phyloP scores from a whole-genome alignment of 805 yeast species.

The Ogataea allantospora region DNA sequence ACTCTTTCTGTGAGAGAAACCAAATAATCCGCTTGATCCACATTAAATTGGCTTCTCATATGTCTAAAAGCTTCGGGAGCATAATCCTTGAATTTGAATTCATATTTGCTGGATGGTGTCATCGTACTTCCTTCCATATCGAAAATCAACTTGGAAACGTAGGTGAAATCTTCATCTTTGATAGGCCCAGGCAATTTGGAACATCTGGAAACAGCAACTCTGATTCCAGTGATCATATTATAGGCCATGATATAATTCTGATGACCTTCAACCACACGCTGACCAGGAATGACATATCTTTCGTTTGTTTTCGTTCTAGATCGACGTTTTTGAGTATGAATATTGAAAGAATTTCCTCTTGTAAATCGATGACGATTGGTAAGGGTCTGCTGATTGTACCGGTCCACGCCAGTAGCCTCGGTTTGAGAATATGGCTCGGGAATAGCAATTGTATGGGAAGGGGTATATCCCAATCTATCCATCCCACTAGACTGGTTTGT shows the following conservation, averaged over 20 bases:
- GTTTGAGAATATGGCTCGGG: conserved; percentile 28
- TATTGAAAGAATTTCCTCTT: conserved; percentile 24
- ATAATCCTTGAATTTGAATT: conserved; percentile 95
- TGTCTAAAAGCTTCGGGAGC: conserved; percentile 93
- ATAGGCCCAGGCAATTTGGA: conserved; percentile 80
- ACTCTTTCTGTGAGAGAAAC: conserved; percentile 91
- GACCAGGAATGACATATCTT: conserved; percentile 32
- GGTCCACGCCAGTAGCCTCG: conserved; percentile 21
- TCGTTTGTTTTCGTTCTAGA: conserved; percentile 28
- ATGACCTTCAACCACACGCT: conserved; percentile 68
- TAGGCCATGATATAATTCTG: conserved; percentile 92
- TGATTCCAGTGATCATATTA: conserved; percentile 94
- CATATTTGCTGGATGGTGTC: conserved; percentile 92
- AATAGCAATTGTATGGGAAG: conserved; percentile 28
- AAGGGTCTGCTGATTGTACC: conserved; percentile 16
- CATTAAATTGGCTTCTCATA: conserved; percentile 71
- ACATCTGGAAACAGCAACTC: conserved; percentile 91
- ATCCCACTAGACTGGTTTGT: conserved; percentile 22
- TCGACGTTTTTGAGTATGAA: conserved; percentile 21
- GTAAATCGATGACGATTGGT: conserved; percentile 20
- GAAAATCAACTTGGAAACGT: conserved; percentile 79
- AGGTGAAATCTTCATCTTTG: conserved; percentile 64
- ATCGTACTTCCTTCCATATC: conserved; percentile 83
- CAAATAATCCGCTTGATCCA: conserved; percentile 95
- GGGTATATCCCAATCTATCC: conserved; percentile 28